Percentiles rank a stretch among this genome's conserved stretches.
Evolutionary conservation across 2,329 filamentous ascomycete genomes (phyloP).

Genomic region (Thielaviopsis ethacetica): DNA sequence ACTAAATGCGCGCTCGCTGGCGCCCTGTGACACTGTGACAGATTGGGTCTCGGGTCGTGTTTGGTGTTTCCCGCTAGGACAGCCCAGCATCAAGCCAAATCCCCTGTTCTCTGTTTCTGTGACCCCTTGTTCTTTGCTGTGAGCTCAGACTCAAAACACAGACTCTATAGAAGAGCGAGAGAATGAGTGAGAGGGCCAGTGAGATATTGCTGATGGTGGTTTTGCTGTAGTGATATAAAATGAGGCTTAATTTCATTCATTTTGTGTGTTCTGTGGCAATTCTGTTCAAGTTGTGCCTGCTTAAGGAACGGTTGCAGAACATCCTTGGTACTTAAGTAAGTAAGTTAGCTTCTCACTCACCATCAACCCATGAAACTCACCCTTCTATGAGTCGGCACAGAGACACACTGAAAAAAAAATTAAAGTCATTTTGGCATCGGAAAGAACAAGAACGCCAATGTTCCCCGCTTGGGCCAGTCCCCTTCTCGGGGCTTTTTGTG

Average conservation of each 20-base stretch:
- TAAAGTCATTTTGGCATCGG: not conserved
- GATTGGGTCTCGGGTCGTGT: conserved; percentile 33
- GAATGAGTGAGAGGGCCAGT: not conserved
- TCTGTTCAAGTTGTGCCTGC: too few species aligned
- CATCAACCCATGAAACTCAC: not conserved
- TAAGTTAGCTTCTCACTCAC: not conserved
- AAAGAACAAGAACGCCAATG: not conserved
- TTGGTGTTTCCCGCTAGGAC: conserved; percentile 19
- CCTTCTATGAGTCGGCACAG: not conserved
- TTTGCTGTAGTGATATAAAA: too few species aligned
- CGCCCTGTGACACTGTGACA: conserved; percentile 24
- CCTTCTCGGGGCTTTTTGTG: not conserved
- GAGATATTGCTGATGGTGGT: too few species aligned
- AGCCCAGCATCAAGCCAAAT: not conserved
- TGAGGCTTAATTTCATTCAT: too few species aligned
- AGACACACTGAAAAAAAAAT: not conserved
- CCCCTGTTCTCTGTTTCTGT: not conserved
- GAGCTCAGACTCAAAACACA: not conserved
- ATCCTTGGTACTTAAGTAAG: too few species aligned
- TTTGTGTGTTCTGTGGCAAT: too few species aligned
- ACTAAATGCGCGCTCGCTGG: not conserved
- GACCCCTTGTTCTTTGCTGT: not conserved
- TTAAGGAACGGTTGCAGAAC: not conserved
- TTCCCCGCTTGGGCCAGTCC: not conserved
- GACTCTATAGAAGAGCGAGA: not conserved